Evolutionary conservation across 2,329 filamentous ascomycete species (phyloP), one percentile per base, ranked within the genome.

Genomic region (Madurella mycetomatis): DNA sequence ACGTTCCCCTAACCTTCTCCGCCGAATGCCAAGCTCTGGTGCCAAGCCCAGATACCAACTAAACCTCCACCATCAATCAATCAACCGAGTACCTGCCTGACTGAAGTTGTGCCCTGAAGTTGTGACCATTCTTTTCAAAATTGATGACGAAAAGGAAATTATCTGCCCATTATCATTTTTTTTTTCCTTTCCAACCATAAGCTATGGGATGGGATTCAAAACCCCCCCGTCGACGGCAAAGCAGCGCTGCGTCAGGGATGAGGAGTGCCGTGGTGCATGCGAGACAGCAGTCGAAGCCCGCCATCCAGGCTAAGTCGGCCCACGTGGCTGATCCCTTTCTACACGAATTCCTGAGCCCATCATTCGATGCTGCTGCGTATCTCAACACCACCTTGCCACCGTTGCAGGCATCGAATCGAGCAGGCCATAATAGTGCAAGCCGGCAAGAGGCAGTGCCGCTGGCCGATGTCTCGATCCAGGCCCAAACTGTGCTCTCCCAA

Each of bases 281-380:
- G 16, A 70, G 73, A 49, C 72, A 73, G 56, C 71, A 66, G 54
- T 67, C 68, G 5, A 70, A 64, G 52, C 67, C 63, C 15, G 41
- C 49, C 9, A 30, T 50, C 46, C 71, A 76, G 62, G 73, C 79
- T 49, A 79, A 75, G 64, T 84, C 83, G 4, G 70, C 76, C 51
- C 83, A 92, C 69, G 79, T 89, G 39, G 74, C 86, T 57, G 90
- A 95, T 66, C 80, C 85, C 12, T 82, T 84, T 51, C 79, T 95
- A 2, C 82, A 83, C 53, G 84, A 87, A 52, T 96, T 96, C 70
- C 78, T 92, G 39, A 77, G 83, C 47, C 78, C 86, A 5, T 76
- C 81, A 43, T 97, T 97, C 71, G 90, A 96, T 69, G 81, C 92
- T 4, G 87, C 87, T 60, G 84, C 88, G 46, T 96, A 91, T 70